phyloP scores from a whole-genome alignment of 352 stramenopile species.

The Pythium brassicae region DNA sequence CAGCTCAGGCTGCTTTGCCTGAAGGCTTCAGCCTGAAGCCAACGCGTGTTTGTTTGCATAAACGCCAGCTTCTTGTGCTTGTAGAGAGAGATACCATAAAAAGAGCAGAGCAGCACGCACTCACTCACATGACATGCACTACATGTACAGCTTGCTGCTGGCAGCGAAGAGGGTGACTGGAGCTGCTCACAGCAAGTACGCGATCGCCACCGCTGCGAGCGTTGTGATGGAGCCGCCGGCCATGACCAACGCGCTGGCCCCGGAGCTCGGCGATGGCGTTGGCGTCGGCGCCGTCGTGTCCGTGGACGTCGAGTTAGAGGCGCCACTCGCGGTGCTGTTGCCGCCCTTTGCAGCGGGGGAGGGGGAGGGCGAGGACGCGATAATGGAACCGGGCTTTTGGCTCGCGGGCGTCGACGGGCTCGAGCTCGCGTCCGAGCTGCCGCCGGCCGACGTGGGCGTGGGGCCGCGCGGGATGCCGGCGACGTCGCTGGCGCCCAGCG shows the following conservation, averaged over 20 bases:
- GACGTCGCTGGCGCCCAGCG: conserved; percentile 13
- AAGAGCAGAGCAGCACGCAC: too few species aligned
- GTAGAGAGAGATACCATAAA: too few species aligned
- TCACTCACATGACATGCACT: too few species aligned
- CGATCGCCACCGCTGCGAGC: conserved; percentile 2
- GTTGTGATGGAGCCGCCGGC: background rate
- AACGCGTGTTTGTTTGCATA: too few species aligned
- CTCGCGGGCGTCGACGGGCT: conserved; percentile 1
- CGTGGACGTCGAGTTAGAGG: conserved; percentile 9
- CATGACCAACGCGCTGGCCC: background rate
- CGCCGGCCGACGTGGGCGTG: conserved; percentile 10
- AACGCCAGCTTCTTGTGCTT: too few species aligned
- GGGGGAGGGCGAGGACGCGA: background rate
- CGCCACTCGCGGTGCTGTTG: background rate
- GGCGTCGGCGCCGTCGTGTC: background rate
- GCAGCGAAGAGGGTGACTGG: too few species aligned
- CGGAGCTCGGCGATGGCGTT: conserved; percentile 1
- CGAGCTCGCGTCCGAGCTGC: conserved; percentile 11
- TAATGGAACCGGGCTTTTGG: conserved; percentile 9
- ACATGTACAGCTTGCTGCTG: too few species aligned
- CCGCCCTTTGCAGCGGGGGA: background rate
- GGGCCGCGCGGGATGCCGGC: conserved; percentile 16
- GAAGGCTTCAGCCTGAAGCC: too few species aligned
- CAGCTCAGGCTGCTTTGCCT: too few species aligned
- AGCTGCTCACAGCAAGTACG: conserved; percentile 7